Base-by-base conservation (phyloP, 2,329 filamentous ascomycete species). In the Beauveria sp. region DNA sequence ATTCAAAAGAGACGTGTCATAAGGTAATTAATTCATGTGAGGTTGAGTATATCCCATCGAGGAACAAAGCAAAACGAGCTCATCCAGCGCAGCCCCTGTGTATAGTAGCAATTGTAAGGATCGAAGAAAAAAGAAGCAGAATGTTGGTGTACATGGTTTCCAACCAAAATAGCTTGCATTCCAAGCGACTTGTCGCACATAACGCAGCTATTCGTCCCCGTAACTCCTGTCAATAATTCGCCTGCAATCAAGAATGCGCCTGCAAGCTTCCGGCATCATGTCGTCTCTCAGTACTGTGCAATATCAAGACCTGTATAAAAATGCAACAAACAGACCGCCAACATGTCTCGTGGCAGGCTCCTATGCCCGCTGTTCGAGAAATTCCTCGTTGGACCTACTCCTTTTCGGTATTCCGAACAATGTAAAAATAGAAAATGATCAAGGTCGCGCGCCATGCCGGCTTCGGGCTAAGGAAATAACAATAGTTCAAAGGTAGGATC, bases 131-230 rank as follows among this genome's bases (percentile, higher is more conserved):
- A 28, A 50, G 3, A 38, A 28, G 22, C 9, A 9, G 16, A 49
- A 58, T n/a, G 10, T 18, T 57, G 43, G 20, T 58, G 46, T 58
- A 58, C 55, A 58, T 16, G 20, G n/a, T 57, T 34, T 47, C 54
- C 43, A 56, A 56, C 26, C 18, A 22, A 14, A 16, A 40, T 38
- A 24, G 5, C 16, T 16, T 24, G 43, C 49, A n/a, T 38, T 10
- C 49, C 49, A 28, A 12, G 5, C 20, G 34, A 38, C 34, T 38
- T 6, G 12, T 38, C 34, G 34, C 34, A 38, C 34, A 14, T 14
- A 38, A 16, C 34, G 34, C 34, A 34, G 30, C 34, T 38, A 38
- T 38, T 38, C 47, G 3, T 34, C 14, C 24, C 24, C 46, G 9
- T 47, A 24, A 14, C n/a, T 14, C 20, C 12, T 26, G 34, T 14